These are phyloP conservation scores for Dothidotthia symphoricarpi DNA, from an alignment of 2,329 filamentous ascomycete species.

Conservation along the genomic window DNA sequence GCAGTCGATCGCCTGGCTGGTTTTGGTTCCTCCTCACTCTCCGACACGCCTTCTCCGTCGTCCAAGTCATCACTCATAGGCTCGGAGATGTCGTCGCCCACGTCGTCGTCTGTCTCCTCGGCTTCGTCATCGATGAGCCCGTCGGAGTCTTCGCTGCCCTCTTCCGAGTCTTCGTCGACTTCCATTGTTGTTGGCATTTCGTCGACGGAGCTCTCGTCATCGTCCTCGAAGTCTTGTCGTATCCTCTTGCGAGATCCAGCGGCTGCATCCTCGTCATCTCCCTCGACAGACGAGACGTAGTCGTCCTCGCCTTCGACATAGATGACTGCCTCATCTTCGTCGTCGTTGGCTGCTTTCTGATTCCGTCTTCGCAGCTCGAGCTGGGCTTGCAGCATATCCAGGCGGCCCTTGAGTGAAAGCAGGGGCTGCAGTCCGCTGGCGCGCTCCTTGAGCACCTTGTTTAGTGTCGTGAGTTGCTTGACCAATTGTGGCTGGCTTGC, in stretches of 20 bases:
- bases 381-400: conserved; percentile 91
- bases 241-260: conserved; percentile 23
- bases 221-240: conserved; percentile 26
- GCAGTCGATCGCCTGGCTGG: conserved; percentile 36
- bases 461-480: conserved; percentile 72
- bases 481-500: conserved; percentile 82
- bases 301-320: conserved; percentile 83
- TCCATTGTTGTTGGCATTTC: conserved; percentile 56
- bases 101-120: conserved; percentile 49
- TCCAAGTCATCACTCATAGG: conserved; percentile 49
- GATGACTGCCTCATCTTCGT: conserved; percentile 70
- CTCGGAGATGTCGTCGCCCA: conserved; percentile 49
- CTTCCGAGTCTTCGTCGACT: conserved; percentile 44
- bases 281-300: conserved; percentile 50
- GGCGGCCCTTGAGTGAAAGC: conserved; percentile 86
- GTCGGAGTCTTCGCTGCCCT: conserved; percentile 59
- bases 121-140: conserved; percentile 54
- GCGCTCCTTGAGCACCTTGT: conserved; percentile 83
- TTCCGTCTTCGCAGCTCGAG: conserved; percentile 74
- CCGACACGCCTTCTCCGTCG: conserved; percentile 45
- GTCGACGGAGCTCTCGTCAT: conserved; percentile 51
- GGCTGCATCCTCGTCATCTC: conserved; percentile 41
- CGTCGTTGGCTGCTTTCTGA: conserved; percentile 58
- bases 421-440: conserved; percentile 78
- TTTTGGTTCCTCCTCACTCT: conserved; percentile 45